phyloP scores from a whole-genome alignment of 495 filamentous ascomycete species.

The Polyplosphaeria fusca region DNA sequence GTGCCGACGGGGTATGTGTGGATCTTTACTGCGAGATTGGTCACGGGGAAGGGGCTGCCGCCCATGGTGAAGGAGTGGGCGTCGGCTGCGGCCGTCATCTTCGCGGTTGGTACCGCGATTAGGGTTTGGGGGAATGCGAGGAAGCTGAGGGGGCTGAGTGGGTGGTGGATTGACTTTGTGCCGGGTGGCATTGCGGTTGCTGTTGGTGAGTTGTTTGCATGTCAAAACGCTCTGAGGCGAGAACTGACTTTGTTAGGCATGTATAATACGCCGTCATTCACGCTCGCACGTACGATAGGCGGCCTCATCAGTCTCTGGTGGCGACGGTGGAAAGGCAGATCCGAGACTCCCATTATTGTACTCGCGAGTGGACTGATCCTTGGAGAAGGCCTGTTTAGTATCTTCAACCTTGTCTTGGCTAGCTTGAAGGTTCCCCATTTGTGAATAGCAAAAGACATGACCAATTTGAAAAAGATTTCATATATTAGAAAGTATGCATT shows the following conservation, averaged over 20 bases:
- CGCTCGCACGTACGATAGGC: conserved; percentile 81
- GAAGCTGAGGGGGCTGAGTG: conserved; percentile 45
- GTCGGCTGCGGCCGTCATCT: conserved; percentile 64
- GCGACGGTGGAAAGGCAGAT: conserved; percentile 49
- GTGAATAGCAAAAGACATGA: not conserved
- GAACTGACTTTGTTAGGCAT: conserved; percentile 59
- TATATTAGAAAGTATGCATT: not conserved
- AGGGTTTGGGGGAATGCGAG: conserved; percentile 54
- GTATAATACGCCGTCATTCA: conserved; percentile 97
- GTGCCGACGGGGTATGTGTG: conserved; percentile 93
- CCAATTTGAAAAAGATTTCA: no score
- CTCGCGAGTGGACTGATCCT: conserved; percentile 78
- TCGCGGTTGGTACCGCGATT: conserved; percentile 63
- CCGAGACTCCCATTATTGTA: conserved; percentile 59
- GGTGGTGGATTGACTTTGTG: conserved; percentile 59
- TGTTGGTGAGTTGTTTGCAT: conserved; percentile 55
- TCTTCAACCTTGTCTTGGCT: conserved; percentile 82
- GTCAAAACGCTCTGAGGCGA: not conserved
- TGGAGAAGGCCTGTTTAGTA: conserved; percentile 91
- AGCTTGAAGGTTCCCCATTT: conserved; percentile 64
- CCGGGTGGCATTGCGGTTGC: conserved; percentile 95
- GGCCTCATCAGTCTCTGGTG: conserved; percentile 85
- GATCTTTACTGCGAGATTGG: conserved; percentile 91
- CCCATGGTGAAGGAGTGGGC: conserved; percentile 76
- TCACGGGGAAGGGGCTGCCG: conserved; percentile 90